These are phyloP conservation scores for Picea mariana DNA, from an alignment of 83 land plant species.

Conservation along the genomic window DNA sequence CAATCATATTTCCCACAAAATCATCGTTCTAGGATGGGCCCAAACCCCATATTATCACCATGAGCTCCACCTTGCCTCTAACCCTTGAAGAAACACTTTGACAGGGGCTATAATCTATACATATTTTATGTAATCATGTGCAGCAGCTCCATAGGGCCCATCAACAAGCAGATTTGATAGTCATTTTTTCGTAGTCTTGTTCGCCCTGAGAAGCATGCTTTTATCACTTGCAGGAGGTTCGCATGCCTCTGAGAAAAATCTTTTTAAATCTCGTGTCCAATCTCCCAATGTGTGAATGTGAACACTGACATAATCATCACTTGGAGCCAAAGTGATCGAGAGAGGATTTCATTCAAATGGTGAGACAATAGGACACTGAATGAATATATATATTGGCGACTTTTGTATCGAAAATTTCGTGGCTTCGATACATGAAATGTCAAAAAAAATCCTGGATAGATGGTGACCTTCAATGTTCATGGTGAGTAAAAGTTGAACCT, in stretches of 20 bases:
- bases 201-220: slow-evolving; percentile 82
- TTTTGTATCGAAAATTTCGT: slow-evolving; percentile 74
- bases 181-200: slow-evolving; percentile 58
- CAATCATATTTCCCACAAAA: too few species aligned
- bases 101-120: too few species aligned
- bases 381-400: slow-evolving; percentile 94
- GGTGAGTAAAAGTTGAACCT: slow-evolving; percentile 70
- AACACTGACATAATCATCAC: slow-evolving; percentile 68
- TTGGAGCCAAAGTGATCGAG: slow-evolving; percentile 75
- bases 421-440: slow-evolving; percentile 88
- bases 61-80: too few species aligned
- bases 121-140: too few species aligned
- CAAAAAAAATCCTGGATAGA: slow-evolving; percentile 86
- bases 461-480: slow-evolving; percentile 76
- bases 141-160: too few species aligned
- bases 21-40: too few species aligned
- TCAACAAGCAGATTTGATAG: too few species aligned
- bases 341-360: slow-evolving; percentile 93
- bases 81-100: too few species aligned
- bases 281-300: slow-evolving; percentile 68
- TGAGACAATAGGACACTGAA: slow-evolving; percentile 86
- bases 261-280: slow-evolving; percentile 63
- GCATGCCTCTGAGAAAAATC: slow-evolving; percentile 69
- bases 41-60: too few species aligned
- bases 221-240: slow-evolving; percentile 73